phyloP scores from a whole-genome alignment of 2,329 filamentous ascomycete species.

The Penicillium sp. region DNA sequence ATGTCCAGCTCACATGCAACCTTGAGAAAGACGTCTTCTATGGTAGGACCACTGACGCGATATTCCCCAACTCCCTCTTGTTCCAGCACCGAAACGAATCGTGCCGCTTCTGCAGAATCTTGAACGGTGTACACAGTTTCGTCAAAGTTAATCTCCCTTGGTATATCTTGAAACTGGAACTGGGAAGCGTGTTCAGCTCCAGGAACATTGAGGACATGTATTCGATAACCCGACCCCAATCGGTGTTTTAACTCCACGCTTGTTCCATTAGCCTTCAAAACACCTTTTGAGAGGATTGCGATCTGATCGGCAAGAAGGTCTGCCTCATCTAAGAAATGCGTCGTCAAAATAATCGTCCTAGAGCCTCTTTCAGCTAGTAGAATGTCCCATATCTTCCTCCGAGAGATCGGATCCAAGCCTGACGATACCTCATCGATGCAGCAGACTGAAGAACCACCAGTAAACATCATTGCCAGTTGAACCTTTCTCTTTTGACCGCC shows the following conservation, averaged over 20 bases:
- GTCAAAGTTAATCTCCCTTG: conserved; percentile 68
- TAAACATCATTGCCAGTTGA: conserved; percentile 94
- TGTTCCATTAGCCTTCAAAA: conserved; percentile 79
- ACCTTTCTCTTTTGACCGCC: conserved; percentile 92
- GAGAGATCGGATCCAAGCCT: conserved; percentile 82
- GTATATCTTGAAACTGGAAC: conserved; percentile 59
- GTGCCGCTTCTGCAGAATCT: conserved; percentile 71
- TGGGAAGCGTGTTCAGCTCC: conserved; percentile 52
- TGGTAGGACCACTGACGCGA: conserved; percentile 83
- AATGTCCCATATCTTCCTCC: conserved; percentile 94
- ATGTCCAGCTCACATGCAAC: conserved; percentile 76
- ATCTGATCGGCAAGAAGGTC: conserved; percentile 89
- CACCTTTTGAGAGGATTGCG: conserved; percentile 83
- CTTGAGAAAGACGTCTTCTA: conserved; percentile 90
- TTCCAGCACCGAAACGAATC: conserved; percentile 73
- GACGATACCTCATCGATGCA: conserved; percentile 91
- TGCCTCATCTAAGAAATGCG: conserved; percentile 92
- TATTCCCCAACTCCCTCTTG: conserved; percentile 72
- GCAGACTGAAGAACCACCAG: conserved; percentile 84
- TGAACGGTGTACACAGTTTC: conserved; percentile 74
- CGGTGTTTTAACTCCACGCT: conserved; percentile 84
- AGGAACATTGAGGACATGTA: conserved; percentile 70
- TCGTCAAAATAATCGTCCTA: conserved; percentile 85
- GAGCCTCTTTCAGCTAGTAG: conserved; percentile 80
- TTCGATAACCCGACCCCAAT: conserved; percentile 81